Base-by-base conservation (phyloP, 2,329 filamentous ascomycete species). In the Xylariales sp. region DNA sequence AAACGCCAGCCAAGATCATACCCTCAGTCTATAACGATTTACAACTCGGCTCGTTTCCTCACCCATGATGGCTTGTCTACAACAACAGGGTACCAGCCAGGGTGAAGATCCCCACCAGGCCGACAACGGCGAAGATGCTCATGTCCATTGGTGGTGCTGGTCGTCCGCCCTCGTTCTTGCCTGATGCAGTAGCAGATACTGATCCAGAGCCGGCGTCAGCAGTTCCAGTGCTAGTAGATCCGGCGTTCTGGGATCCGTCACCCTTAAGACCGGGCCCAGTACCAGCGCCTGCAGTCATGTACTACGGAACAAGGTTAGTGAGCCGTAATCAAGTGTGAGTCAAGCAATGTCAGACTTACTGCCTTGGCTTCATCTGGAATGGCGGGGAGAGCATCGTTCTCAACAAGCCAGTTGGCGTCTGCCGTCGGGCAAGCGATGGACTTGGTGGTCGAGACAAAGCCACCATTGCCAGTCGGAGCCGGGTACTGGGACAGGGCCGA, bases 251-350 rank as follows among this genome's bases (percentile, higher is more conserved):
- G 16, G 76, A 80, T 18, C 76, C 76, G 15, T 57, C 51, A 5
- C 75, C 75, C 3, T 59, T 60, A 12, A 80, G 66, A 48, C 76
- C 76, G 10, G 74, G 73, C 2, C 74, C 76, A 2, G 56, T 52
- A 24, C 76, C 76, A 35, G 75, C 75, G 52, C 76, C 76, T 7
- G 64, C 54, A 25, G 61, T 66, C 67, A 80, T 71, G 63, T 66
- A 78, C 65, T 74, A 40, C 5, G 44, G 3, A 28, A 12, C 10
- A 6, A 21, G 20, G 24, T 51, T 48, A 52, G 37, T 29, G n/a
- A n/a, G n/a, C n/a, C n/a, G n/a, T n/a, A n/a, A n/a, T n/a, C n/a
- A n/a, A n/a, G n/a, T n/a, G n/a, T n/a, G n/a, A n/a, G n/a, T n/a
- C n/a, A n/a, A n/a, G n/a, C n/a, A n/a, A n/a, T n/a, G n/a, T 7